Base-by-base conservation (phyloP, 208 protist species). In the Acanthamoeba castellanii region DNA sequence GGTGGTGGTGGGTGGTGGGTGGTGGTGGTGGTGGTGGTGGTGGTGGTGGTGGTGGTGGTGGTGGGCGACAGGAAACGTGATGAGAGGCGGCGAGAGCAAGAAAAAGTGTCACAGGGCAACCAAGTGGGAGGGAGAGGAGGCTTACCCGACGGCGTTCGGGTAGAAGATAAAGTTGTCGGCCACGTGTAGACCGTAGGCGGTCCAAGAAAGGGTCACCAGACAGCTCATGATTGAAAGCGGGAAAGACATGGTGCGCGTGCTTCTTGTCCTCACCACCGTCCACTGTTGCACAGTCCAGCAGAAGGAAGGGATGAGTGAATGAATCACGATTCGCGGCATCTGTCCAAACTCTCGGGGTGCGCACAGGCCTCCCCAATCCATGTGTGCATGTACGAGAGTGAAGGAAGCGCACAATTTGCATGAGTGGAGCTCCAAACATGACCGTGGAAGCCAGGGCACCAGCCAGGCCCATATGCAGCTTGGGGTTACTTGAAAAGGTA, bases 171-270 rank as follows among this genome's bases (percentile, higher is more conserved):
- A 88, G 81, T 55, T 66, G 47, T 88, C 81, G 25, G 30, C 37
- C 20, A 88, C n/a, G 27, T 66, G 81, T 3, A 88, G 14, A 42
- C 81, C 81, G 45, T 88, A 88, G 27, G 30, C 52, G 42, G 81
- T 42, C 81, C 81, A 88, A 37, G 52, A 64, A 8, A 64, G 42
- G 30, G 81, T 88, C 81, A 88, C 81, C 81, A 88, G 27, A 25
- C 42, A 30, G 50, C 50, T 88, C 81, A 88, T 88, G 7, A 64
- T n/a, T 14, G 81, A 88, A 22, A 88, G 81, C 25, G 81, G 81
- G 30, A 88, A 88, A n/a, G 81, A 88, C 81, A 88, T 55, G 11
- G 81, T 88, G 42, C 52, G 50, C 42, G 81, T 88, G 45, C 81
- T 88, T 42, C 52, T 22, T 18, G 81, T 88, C 27, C 50, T n/a